Evolutionary conservation across 2,329 filamentous ascomycete species (phyloP), one percentile per base, ranked within the genome.

Genomic region (Chaetomium globosum): DNA sequence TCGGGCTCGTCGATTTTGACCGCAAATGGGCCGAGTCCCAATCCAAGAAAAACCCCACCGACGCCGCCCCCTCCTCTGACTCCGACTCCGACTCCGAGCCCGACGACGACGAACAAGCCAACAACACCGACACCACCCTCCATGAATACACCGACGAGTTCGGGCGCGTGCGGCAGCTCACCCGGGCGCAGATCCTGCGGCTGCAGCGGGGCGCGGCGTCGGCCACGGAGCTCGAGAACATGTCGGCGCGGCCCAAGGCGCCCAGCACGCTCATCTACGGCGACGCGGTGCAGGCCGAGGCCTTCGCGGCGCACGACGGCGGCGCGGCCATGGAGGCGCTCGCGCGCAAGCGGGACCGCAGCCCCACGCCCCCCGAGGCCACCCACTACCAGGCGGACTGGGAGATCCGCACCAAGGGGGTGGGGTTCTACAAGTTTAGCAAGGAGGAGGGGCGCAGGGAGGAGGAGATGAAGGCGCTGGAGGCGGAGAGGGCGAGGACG

Each of bases 91-190:
- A 81, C 65, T 77, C 79, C 1, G 77, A 77, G n/a, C 75, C 75
- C 10, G 65, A 74, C 69, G 53, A 74, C 69, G 54, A 75, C n/a
- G 43, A 66, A 74, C 69, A 53, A 74, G 1, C 16, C 69, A 54
- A 75, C 67, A 79, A 76, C 71, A 70, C 72, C 23, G 79, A 80
- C 53, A 80, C 83, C 30, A 89, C 93, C 61, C 77, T 91, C n/a
- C 80, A 98, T 5, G 93, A 97, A 70, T 96, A 92, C 75, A 85
- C 89, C 60, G 95, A 99, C 76, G 95, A 98, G 73, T 97, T 96
- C 74, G 95, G 95, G 2, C 89, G 95, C n/a, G 84, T 88, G 16
- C 83, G 93, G 3, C 86, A 80, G 52, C 91, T 89, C 21, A 94
- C 91, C 0, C 84, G 85, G 56, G 84, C 87, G 4, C 86, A 95